A percentile compares a stretch with the other conserved stretches of the same genome.
phyloP scores from a whole-genome alignment of 176 grass and related monocot species.

The Bothriochloa decipiens region DNA sequence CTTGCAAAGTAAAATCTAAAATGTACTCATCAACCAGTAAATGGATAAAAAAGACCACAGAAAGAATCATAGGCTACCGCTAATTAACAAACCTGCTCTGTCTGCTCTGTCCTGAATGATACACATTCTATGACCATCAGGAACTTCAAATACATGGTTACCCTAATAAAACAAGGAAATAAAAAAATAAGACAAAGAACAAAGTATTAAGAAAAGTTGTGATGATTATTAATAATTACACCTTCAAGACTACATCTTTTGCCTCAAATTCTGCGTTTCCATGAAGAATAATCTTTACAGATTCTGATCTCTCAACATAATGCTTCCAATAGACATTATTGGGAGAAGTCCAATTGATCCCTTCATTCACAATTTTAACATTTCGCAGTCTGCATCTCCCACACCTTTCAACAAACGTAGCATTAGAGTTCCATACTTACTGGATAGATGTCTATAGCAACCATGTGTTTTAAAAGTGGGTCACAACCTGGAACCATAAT shows the following conservation, averaged over 20 bases:
- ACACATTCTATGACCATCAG: constrained; percentile 75
- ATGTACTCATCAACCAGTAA: constrained; percentile 7
- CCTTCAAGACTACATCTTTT: constrained; percentile 73
- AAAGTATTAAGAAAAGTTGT: background rate
- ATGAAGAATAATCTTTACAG: constrained; percentile 84
- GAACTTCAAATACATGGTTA: constrained; percentile 87
- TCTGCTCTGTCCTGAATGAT: constrained; percentile 62
- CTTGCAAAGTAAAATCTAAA: constrained; percentile 3
- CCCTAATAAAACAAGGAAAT: constrained; percentile 55
- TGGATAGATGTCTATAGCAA: constrained; percentile 17
- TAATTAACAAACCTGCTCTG: constrained; percentile 51
- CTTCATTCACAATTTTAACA: constrained; percentile 79
- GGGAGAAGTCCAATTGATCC: constrained; percentile 83
- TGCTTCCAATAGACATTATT: constrained; percentile 95
- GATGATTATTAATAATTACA: constrained; percentile 35
- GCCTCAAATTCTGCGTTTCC: constrained; percentile 98
- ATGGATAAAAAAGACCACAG: background rate
- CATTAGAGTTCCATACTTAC: constrained; percentile 30
- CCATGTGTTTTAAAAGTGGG: background rate
- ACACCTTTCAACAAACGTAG: constrained; percentile 56
- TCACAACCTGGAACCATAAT: constrained; percentile 72
- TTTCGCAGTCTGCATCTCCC: constrained; percentile 76
- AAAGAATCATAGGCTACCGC: constrained; percentile 1
- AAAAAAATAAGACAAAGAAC: constrained; percentile 35
- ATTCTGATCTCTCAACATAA: constrained; percentile 87